A percentile compares a stretch with the other conserved stretches of the same genome.
These are phyloP conservation scores for Hirsutella minnesotensis DNA, from an alignment of 2,329 filamentous ascomycete species.

Conservation along the genomic window DNA sequence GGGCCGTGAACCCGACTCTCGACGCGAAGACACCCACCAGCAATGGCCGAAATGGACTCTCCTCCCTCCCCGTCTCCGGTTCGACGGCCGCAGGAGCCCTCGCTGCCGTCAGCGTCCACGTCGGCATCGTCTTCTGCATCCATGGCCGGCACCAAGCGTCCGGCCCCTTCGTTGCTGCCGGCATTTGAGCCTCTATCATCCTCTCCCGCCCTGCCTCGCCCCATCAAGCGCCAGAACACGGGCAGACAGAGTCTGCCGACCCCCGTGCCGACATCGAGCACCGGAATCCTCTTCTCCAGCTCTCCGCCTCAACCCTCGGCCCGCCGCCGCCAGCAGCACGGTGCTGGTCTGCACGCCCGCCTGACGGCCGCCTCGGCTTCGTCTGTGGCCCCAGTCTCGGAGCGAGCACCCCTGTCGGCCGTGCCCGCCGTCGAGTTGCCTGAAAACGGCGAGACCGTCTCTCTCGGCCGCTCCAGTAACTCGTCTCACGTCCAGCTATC, in stretches of 20 bases:
- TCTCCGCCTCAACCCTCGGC: slow-evolving; percentile 55
- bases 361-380: background rate
- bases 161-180: slow-evolving; percentile 58
- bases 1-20: background rate
- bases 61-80: slow-evolving; percentile 1
- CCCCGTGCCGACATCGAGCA: slow-evolving; percentile 86
- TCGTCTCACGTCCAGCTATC: slow-evolving; percentile 94
- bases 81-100: slow-evolving; percentile 12
- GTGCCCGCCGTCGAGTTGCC: slow-evolving; percentile 75
- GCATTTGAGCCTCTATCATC: slow-evolving; percentile 73
- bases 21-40: background rate
- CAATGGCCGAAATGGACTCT: background rate
- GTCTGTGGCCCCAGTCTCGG: slow-evolving; percentile 30
- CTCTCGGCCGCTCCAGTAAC: slow-evolving; percentile 89
- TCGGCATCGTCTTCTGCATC: slow-evolving; percentile 1
- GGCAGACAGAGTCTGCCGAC: slow-evolving; percentile 67
- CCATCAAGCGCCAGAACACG: slow-evolving; percentile 53
- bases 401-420: slow-evolving; percentile 70
- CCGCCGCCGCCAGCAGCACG: slow-evolving; percentile 40
- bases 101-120: slow-evolving; percentile 16
- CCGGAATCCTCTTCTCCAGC: slow-evolving; percentile 79
- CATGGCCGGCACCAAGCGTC: slow-evolving; percentile 42
- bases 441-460: slow-evolving; percentile 66
- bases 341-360: background rate
- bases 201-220: slow-evolving; percentile 58